A percentile compares a stretch with the other conserved stretches of the same genome.
These are phyloP conservation scores for Penicillium cinerascens DNA, from an alignment of 495 filamentous ascomycete genomes.

Conservation along the genomic window DNA sequence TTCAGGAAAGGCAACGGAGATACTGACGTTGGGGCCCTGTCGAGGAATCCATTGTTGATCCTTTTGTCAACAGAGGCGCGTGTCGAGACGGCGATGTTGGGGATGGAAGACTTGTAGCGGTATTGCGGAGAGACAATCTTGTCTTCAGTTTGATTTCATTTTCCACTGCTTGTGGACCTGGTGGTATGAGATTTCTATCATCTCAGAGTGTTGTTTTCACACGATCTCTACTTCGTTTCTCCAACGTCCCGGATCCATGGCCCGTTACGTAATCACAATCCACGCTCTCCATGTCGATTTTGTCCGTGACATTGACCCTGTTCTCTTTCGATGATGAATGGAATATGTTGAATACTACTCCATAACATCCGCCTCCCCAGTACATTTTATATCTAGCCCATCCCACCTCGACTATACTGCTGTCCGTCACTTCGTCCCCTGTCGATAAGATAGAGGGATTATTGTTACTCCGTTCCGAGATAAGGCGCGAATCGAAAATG, in stretches of 20 bases:
- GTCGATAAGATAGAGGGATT: conserved; percentile 34
- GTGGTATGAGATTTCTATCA: neutral
- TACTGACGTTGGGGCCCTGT: conserved; percentile 29
- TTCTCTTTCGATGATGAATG: too few relatives aligned
- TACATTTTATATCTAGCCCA: too few relatives aligned
- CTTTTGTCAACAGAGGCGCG: neutral
- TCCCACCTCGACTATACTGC: neutral
- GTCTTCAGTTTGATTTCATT: neutral
- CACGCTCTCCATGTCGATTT: too few relatives aligned
- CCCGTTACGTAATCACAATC: too few relatives aligned
- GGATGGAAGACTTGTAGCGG: neutral
- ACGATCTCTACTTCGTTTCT: neutral
- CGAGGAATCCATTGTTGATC: conserved; percentile 36
- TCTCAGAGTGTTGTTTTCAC: neutral
- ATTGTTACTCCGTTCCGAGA: conserved; percentile 26
- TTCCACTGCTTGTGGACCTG: neutral
- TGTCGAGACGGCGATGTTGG: neutral
- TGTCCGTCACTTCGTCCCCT: neutral
- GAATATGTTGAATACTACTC: too few relatives aligned
- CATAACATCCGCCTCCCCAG: too few relatives aligned
- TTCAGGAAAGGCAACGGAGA: neutral
- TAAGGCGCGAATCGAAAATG: conserved; percentile 23
- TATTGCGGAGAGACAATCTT: neutral
- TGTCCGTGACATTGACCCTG: too few relatives aligned
- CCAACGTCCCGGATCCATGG: too few relatives aligned